Percentiles rank a stretch among this genome's conserved stretches.
Evolutionary conservation across 805 yeast genomes (phyloP).

Genomic region (Osmozyma mogii): DNA sequence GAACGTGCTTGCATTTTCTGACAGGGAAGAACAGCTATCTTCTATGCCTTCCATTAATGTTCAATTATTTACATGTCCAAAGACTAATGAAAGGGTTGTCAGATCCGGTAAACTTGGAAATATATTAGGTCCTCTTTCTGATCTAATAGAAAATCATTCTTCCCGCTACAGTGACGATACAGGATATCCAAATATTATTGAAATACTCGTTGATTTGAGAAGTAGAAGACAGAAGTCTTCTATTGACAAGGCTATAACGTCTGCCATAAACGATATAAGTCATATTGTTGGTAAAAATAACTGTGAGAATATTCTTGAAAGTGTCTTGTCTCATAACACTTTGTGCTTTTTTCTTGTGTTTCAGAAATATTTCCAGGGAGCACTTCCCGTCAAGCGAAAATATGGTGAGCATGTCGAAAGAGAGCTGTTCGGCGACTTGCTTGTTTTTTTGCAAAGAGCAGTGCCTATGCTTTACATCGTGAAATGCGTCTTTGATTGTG

Average conservation of each 20-base stretch:
- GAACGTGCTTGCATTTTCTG: conserved; percentile 39
- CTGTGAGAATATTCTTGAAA: conserved; percentile 9
- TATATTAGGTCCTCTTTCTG: conserved; percentile 40
- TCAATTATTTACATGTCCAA: conserved; percentile 39
- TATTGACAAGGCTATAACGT: conserved; percentile 21
- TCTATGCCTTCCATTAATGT: conserved; percentile 24
- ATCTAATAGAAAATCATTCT: conserved; percentile 34
- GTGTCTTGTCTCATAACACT: conserved; percentile 26
- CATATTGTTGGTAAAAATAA: conserved; percentile 20
- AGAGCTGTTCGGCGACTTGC: conserved; percentile 41
- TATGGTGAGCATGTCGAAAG: conserved; percentile 62
- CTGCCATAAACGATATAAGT: conserved; percentile 24
- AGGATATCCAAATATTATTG: conserved; percentile 24
- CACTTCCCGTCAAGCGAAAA: conserved; percentile 48
- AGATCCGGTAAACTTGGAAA: conserved; percentile 15
- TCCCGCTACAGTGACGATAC: conserved; percentile 28
- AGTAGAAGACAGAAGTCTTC: conserved; percentile 13
- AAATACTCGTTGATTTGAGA: conserved; percentile 11
- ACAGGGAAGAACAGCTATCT: conserved; percentile 42
- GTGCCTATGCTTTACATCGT: conserved; percentile 37
- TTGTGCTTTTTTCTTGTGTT: conserved; percentile 37
- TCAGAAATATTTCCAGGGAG: conserved; percentile 51
- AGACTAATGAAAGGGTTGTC: conserved; percentile 25
- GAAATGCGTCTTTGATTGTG: conserved; percentile 21
- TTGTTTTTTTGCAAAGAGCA: conserved; percentile 42